Percentiles rank a stretch among this genome's conserved stretches.
Evolutionary conservation across 2,329 filamentous ascomycete species (phyloP).

Genomic region (Aspergillus sp.): DNA sequence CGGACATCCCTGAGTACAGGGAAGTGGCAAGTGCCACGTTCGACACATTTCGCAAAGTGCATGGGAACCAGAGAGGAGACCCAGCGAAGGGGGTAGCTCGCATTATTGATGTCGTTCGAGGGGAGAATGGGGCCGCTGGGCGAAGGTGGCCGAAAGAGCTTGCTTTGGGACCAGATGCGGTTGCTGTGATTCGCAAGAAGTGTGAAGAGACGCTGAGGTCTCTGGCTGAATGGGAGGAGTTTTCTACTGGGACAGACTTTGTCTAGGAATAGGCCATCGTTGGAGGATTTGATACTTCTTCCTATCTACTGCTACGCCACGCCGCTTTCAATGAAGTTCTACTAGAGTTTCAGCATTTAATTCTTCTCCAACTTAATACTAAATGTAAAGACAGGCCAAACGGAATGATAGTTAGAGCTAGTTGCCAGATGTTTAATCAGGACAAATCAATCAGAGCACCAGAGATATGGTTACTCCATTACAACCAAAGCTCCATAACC

Average conservation of each 20-base stretch:
- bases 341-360: too few relatives aligned
- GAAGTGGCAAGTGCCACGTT: constrained; percentile 21
- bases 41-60: constrained; percentile 19
- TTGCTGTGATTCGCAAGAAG: constrained; percentile 6
- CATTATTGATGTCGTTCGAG: constrained; percentile 32
- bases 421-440: too few relatives aligned
- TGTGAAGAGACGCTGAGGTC: constrained; percentile 3
- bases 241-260: constrained; percentile 9
- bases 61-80: constrained; percentile 29
- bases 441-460: too few relatives aligned
- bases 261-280: background rate
- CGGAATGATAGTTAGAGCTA: too few relatives aligned
- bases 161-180: constrained; percentile 30
- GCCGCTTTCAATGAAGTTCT: too few relatives aligned
- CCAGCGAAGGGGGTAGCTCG: constrained; percentile 30
- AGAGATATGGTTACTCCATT: too few relatives aligned
- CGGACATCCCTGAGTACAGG: constrained; percentile 22
- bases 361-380: too few relatives aligned
- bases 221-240: constrained; percentile 11
- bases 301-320: too few relatives aligned
- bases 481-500: too few relatives aligned
- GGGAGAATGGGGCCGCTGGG: constrained; percentile 22
- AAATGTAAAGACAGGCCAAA: too few relatives aligned
- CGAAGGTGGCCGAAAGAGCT: constrained; percentile 24
- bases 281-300: background rate